phyloP scores from a whole-genome alignment of 805 yeast species.

The Suhomyces sp. region DNA sequence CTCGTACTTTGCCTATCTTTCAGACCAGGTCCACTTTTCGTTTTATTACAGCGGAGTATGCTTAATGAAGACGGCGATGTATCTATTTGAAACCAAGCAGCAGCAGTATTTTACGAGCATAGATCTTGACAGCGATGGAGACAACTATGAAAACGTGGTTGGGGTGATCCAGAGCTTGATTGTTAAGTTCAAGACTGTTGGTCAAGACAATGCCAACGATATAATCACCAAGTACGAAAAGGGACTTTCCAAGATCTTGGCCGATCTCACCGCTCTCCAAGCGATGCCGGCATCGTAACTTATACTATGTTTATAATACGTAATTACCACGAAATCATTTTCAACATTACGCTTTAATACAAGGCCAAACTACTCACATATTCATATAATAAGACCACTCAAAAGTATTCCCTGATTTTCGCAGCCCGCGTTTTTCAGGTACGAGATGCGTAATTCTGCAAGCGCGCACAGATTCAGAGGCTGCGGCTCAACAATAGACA shows the following conservation, averaged over 20 bases:
- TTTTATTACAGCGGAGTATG: slow-evolving; percentile 43
- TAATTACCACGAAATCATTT: too few relatives aligned
- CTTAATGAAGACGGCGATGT: slow-evolving; percentile 26
- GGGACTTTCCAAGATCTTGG: slow-evolving; percentile 13
- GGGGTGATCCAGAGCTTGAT: slow-evolving; percentile 17
- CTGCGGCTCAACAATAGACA: background rate
- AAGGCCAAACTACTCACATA: too few relatives aligned
- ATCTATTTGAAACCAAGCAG: slow-evolving; percentile 7
- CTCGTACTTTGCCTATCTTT: slow-evolving; percentile 63
- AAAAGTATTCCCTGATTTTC: too few relatives aligned
- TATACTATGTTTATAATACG: background rate
- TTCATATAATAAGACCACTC: too few relatives aligned
- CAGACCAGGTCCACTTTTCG: slow-evolving; percentile 64
- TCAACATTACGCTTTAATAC: too few relatives aligned
- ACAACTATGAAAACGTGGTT: slow-evolving; percentile 1
- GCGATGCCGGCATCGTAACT: background rate
- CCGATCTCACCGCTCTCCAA: background rate
- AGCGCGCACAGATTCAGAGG: background rate
- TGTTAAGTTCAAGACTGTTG: slow-evolving; percentile 28
- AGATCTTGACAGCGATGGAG: background rate
- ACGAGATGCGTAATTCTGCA: background rate
- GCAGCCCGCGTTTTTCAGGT: background rate
- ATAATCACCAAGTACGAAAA: slow-evolving; percentile 28
- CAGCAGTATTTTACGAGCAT: background rate
- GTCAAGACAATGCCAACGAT: slow-evolving; percentile 26